These are phyloP conservation scores for Hygrophila difformis DNA, from an alignment of 257 asterid species.

Conservation along the genomic window DNA sequence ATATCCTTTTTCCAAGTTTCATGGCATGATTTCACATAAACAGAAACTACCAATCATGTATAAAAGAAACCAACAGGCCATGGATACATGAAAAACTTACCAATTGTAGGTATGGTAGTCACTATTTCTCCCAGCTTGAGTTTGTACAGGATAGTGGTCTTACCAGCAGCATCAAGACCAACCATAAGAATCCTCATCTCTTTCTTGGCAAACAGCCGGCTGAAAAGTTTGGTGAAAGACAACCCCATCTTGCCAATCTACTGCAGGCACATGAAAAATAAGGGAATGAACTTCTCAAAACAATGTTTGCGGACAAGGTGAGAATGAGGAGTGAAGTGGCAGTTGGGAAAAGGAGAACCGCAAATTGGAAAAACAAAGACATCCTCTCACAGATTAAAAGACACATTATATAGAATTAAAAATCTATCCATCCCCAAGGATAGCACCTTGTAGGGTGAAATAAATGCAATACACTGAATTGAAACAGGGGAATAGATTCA, in stretches of 20 bases:
- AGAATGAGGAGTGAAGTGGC: neutral
- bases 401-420: neutral
- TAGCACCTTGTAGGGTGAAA: too few relatives aligned
- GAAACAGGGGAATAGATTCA: too few relatives aligned
- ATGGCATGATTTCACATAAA: neutral
- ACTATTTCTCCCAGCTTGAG: constrained; percentile 33
- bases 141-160: constrained; percentile 31
- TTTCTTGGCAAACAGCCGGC: constrained; percentile 28
- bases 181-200: constrained; percentile 32
- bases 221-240: constrained; percentile 32
- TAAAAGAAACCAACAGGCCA: neutral
- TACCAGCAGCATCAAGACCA: constrained; percentile 38
- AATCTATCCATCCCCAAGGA: too few relatives aligned
- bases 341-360: neutral
- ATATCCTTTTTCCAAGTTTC: neutral
- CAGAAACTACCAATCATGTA: neutral
- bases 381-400: neutral
- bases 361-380: neutral
- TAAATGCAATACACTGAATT: too few relatives aligned
- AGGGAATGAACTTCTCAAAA: too few relatives aligned
- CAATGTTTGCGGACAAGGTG: neutral
- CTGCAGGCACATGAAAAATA: constrained; percentile 7
- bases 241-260: constrained; percentile 23
- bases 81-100: constrained; percentile 21
- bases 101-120: constrained; percentile 29